These are phyloP conservation scores for Cyclostephanos tholiformis DNA, from an alignment of 108 stramenopile genomes.

Conservation along the genomic window DNA sequence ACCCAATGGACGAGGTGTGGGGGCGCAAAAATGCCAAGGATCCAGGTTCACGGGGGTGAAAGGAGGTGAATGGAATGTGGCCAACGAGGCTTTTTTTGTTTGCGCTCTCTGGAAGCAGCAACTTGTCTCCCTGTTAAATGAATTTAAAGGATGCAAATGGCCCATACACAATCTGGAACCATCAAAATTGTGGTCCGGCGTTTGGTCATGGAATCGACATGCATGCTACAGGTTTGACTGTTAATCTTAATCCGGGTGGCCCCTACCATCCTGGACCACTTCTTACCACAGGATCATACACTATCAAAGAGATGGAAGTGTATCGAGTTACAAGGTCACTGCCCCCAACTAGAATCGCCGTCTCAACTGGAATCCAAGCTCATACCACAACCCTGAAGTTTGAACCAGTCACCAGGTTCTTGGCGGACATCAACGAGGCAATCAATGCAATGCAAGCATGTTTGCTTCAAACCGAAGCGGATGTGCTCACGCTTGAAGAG, in stretches of 20 bases:
- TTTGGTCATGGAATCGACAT: slow-evolving; percentile 17
- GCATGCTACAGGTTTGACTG: slow-evolving; percentile 11
- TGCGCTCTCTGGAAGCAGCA: slow-evolving; percentile 12
- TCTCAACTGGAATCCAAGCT: neutral
- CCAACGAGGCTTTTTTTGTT: slow-evolving; percentile 34
- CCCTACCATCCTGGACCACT: neutral
- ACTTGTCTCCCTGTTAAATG: slow-evolving; percentile 17
- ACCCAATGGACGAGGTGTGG: too few species aligned
- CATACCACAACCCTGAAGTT: too few species aligned
- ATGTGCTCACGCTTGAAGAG: slow-evolving; percentile 19
- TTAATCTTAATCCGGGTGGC: neutral
- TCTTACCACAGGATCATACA: neutral
- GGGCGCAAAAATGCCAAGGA: too few species aligned
- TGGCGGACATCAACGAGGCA: slow-evolving; percentile 27
- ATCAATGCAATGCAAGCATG: too few species aligned
- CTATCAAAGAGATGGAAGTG: slow-evolving; percentile 25
- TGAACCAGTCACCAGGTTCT: slow-evolving; percentile 8
- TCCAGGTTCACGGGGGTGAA: too few species aligned
- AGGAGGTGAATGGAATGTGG: neutral
- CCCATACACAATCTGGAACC: slow-evolving; percentile 7
- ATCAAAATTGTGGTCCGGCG: neutral
- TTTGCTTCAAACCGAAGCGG: slow-evolving; percentile 16
- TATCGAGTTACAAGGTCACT: slow-evolving; percentile 5
- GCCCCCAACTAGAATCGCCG: neutral
- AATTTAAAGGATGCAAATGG: slow-evolving; percentile 9